These are phyloP conservation scores for Ophiocordyceps camponoti-rufipedis DNA, from an alignment of 2,329 filamentous ascomycete genomes.

Conservation along the genomic window DNA sequence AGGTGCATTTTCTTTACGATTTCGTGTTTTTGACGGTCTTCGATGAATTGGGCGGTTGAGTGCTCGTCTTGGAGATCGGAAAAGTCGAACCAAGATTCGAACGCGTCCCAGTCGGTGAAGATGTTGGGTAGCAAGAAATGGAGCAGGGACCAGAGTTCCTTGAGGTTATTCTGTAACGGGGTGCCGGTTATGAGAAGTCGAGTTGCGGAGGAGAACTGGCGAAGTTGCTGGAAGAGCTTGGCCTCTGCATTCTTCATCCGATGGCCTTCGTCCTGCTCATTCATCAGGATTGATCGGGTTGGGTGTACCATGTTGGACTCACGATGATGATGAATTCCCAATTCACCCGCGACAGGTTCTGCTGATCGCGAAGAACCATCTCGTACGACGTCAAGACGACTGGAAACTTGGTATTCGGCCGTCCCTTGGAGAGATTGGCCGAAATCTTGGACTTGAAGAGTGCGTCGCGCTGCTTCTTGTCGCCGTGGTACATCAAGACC, in stretches of 20 bases:
- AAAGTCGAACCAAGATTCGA: constrained; percentile 95
- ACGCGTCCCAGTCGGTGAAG: constrained; percentile 83
- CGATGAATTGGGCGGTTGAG: constrained; percentile 59
- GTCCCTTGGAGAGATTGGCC: constrained; percentile 43
- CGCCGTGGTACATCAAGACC: constrained; percentile 80
- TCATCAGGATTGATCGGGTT: constrained; percentile 4
- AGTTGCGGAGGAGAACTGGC: constrained; percentile 79
- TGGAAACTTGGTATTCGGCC: constrained; percentile 52
- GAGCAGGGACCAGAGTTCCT: constrained; percentile 84
- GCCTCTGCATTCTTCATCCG: constrained; percentile 95
- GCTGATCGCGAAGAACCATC: constrained; percentile 81
- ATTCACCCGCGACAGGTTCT: constrained; percentile 62
- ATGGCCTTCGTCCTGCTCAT: constrained; percentile 68
- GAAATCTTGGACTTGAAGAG: constrained; percentile 59
- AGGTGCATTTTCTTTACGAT: constrained; percentile 63
- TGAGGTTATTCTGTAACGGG: constrained; percentile 85
- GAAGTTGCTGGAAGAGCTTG: constrained; percentile 71
- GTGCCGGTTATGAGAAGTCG: constrained; percentile 88
- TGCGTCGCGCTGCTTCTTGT: constrained; percentile 54
- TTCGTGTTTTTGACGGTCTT: constrained; percentile 45
- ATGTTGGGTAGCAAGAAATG: constrained; percentile 87
- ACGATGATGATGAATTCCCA: constrained; percentile 98
- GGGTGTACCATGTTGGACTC: constrained; percentile 10
- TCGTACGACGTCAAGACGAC: constrained; percentile 93
- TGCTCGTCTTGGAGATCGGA: constrained; percentile 75